Conservation (phyloP, 2,329 filamentous ascomycete genomes). For the Trichothecium sympodiale region DNA sequence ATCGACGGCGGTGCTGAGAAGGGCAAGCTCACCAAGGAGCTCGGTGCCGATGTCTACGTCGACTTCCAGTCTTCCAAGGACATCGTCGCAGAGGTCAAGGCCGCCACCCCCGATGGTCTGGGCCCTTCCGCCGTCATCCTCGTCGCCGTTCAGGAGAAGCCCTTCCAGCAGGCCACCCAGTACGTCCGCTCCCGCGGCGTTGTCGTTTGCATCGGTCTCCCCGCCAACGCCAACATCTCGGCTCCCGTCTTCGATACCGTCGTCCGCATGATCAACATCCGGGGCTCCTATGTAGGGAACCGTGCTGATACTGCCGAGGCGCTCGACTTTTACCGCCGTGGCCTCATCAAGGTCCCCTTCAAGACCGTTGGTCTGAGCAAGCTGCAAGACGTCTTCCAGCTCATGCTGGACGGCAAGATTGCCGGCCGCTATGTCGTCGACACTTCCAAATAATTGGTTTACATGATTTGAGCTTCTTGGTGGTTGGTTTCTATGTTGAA, state of each 20-base stretch:
- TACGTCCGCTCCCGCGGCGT: constrained; percentile 77
- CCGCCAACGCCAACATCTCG: constrained; percentile 65
- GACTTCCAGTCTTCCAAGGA: constrained; percentile 72
- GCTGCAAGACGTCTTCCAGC: constrained; percentile 67
- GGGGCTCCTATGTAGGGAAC: constrained; percentile 90
- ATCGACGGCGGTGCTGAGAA: constrained; percentile 82
- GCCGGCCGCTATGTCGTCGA: constrained; percentile 74
- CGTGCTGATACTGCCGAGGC: constrained; percentile 80
- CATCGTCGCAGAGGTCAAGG: constrained; percentile 75
- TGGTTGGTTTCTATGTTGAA: constrained; percentile 1
- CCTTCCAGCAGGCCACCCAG: constrained; percentile 86
- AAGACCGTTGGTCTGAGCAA: constrained; percentile 76
- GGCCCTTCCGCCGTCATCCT: constrained; percentile 83
- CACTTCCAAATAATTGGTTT: constrained; percentile 44
- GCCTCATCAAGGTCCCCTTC: constrained; percentile 77
- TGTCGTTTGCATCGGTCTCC: constrained; percentile 83
- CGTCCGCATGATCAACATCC: constrained; percentile 81
- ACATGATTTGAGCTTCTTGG: not conserved
- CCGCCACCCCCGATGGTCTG: constrained; percentile 65
- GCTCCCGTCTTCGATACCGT: constrained; percentile 87
- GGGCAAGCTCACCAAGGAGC: constrained; percentile 52
- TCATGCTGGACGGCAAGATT: constrained; percentile 61
- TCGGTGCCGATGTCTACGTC: constrained; percentile 65
- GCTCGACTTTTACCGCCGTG: constrained; percentile 76
- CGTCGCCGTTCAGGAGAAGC: constrained; percentile 78